A percentile compares a stretch with the other conserved stretches of the same genome.
Conservation (phyloP, 805 yeast genomes). For the Candida golubevii region DNA sequence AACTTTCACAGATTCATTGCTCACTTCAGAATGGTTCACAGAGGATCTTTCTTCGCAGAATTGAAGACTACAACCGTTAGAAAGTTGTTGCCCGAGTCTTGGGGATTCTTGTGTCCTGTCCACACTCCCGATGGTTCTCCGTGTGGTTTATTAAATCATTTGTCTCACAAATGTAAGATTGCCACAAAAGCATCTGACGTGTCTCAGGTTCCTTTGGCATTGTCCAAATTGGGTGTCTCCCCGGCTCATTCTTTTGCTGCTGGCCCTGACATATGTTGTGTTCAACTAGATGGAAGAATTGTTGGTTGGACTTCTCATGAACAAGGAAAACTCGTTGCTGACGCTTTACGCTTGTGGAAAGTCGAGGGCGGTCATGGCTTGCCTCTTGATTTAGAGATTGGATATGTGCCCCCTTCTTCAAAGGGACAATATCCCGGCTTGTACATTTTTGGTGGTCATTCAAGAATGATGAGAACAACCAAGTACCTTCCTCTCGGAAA, state of each 20-base stretch:
- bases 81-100: constrained; percentile 92
- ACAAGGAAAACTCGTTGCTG: constrained; percentile 82
- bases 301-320: constrained; percentile 93
- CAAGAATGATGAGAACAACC: constrained; percentile 96
- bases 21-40: constrained; percentile 99
- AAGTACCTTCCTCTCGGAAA: constrained; percentile 82
- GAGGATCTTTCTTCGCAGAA: constrained; percentile 99
- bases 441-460: constrained; percentile 82
- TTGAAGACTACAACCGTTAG: constrained; percentile 96
- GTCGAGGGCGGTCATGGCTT: constrained; percentile 74
- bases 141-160: constrained; percentile 95
- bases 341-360: constrained; percentile 89
- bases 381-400: constrained; percentile 86
- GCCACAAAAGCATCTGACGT: constrained; percentile 76
- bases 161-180: constrained; percentile 90
- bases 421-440: constrained; percentile 98
- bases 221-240: constrained; percentile 72
- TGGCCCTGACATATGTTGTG: constrained; percentile 85
- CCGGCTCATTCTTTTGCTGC: constrained; percentile 79
- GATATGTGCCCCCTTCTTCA: constrained; percentile 92
- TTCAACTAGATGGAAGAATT: constrained; percentile 88
- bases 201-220: constrained; percentile 59
- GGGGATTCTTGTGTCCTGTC: constrained; percentile 99
- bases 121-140: constrained; percentile 99
- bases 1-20: constrained; percentile 95